Evolutionary conservation across 371 early-diverging fungal genomes (phyloP).

Genomic region (Spraguea lophii): DNA sequence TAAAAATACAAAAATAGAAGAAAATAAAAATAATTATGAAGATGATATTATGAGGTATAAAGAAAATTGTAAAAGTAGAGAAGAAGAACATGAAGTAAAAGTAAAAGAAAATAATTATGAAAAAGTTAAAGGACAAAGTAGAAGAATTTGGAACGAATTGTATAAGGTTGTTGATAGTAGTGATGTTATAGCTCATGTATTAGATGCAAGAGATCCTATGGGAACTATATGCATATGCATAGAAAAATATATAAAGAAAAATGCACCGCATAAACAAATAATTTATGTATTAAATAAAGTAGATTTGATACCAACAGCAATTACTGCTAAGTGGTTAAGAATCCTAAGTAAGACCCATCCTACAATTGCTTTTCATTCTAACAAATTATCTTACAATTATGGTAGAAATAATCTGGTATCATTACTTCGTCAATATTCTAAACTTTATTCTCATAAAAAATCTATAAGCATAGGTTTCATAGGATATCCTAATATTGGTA

Average conservation of each 20-base stretch:
- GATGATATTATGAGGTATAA: constrained; percentile 7
- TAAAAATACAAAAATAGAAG: constrained; percentile 53
- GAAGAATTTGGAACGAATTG: constrained; percentile 93
- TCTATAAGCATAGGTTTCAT: constrained; percentile 87
- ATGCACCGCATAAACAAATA: constrained; percentile 82
- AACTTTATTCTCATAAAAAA: constrained; percentile 76
- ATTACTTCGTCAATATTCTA: constrained; percentile 77
- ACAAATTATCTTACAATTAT: constrained; percentile 71
- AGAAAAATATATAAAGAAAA: constrained; percentile 68
- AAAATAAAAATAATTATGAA: constrained; percentile 26
- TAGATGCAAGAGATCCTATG: constrained; percentile 90
- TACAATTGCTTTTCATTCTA: constrained; percentile 88
- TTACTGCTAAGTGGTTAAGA: constrained; percentile 82
- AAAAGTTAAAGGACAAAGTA: constrained; percentile 78
- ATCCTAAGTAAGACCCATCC: constrained; percentile 69
- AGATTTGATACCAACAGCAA: constrained; percentile 93
- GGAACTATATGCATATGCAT: constrained; percentile 80
- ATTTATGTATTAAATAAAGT: constrained; percentile 97
- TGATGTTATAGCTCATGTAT: constrained; percentile 83
- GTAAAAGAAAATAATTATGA: constrained; percentile 18
- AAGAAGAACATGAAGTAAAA: constrained; percentile 15
- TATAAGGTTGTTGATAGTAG: constrained; percentile 96
- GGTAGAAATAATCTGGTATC: constrained; percentile 90
- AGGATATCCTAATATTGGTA: constrained; percentile 73
- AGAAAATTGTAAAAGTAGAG: constrained; percentile 52